Evolutionary conservation across 2,329 filamentous ascomycete species (phyloP), one percentile per base, ranked within the genome.

Genomic region (Teratosphaeria viscida): DNA sequence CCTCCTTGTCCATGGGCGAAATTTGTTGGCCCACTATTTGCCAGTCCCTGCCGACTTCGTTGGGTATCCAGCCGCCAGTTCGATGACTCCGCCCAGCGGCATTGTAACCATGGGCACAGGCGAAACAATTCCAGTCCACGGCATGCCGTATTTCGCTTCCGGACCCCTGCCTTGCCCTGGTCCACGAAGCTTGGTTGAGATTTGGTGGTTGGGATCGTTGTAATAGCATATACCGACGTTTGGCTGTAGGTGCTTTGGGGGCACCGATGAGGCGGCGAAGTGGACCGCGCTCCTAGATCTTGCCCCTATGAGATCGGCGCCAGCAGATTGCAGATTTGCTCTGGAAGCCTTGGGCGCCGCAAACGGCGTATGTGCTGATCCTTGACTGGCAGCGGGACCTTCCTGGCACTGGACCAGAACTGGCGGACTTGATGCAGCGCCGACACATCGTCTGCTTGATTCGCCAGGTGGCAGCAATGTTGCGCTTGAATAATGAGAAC

Each of bases 11-110:
- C 19, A 16, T 16, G 14, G 14, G 2, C 19, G 19, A 7, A 12
- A 12, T 7, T 47, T 7, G 14, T 47, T 47, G 7, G 11, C 43
- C 14, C 7, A 14, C 8, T n/a, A 19, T 47, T n/a, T 8, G 43
- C 43, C n/a, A 14, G n/a, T n/a, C n/a, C 19, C 39, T 23, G 27
- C 29, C 27, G 35, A 19, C 16, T 56, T 54, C 12, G 47, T n/a
- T 16, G 54, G 43, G 37, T 63, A 63, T 6, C 43, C 5, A 34
- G 55, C 12, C 19, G 60, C 59, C 57, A 47, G 47, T 54, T 64
- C 62, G n/a, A 58, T 58, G 58, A 60, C 52, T 11, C 62, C 58
- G 34, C 62, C 60, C 34, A 62, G 59, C 5, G 62, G 62, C 37
- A 64, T 16, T 6, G 34, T 57, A 35, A 59, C 56, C 56, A 64